phyloP scores from a whole-genome alignment of 352 stramenopile genomes.

The Phytophthora foliorum region DNA sequence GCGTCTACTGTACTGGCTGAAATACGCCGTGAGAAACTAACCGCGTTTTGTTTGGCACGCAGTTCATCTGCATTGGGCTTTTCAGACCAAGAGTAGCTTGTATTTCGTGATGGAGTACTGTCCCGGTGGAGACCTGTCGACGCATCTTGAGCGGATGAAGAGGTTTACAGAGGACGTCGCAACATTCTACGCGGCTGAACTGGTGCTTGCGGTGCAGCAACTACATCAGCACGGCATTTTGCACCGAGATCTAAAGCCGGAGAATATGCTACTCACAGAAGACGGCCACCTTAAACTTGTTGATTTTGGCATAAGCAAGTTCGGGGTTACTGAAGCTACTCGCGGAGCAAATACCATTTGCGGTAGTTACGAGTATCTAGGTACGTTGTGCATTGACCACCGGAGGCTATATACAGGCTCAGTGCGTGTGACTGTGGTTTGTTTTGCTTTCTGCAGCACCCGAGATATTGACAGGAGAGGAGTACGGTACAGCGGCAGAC shows the following conservation, averaged over 20 bases:
- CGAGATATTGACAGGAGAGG: slow-evolving; percentile 68
- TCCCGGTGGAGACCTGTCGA: slow-evolving; percentile 74
- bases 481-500: slow-evolving; percentile 82
- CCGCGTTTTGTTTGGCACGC: background rate
- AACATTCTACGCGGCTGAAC: slow-evolving; percentile 78
- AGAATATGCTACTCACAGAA: slow-evolving; percentile 77
- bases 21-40: background rate
- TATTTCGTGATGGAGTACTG: slow-evolving; percentile 90
- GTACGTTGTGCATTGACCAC: slow-evolving; percentile 41
- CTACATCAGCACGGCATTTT: slow-evolving; percentile 87
- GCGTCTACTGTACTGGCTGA: background rate
- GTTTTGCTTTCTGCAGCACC: slow-evolving; percentile 47
- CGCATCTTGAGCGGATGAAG: slow-evolving; percentile 54
- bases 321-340: slow-evolving; percentile 78
- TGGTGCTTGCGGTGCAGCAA: slow-evolving; percentile 83
- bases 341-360: slow-evolving; percentile 71
- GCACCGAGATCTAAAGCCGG: slow-evolving; percentile 86
- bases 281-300: slow-evolving; percentile 82
- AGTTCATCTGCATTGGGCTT: slow-evolving; percentile 86
- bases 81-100: slow-evolving; percentile 69
- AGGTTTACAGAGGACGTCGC: slow-evolving; percentile 66
- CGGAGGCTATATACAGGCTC: background rate
- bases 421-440: slow-evolving; percentile 2
- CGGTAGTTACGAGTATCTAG: slow-evolving; percentile 85
- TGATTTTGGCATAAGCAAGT: slow-evolving; percentile 89